Percentiles rank a stretch among this genome's conserved stretches.
Conservation (phyloP, 176 grass and related monocot species). For the Zoysia japonica region DNA sequence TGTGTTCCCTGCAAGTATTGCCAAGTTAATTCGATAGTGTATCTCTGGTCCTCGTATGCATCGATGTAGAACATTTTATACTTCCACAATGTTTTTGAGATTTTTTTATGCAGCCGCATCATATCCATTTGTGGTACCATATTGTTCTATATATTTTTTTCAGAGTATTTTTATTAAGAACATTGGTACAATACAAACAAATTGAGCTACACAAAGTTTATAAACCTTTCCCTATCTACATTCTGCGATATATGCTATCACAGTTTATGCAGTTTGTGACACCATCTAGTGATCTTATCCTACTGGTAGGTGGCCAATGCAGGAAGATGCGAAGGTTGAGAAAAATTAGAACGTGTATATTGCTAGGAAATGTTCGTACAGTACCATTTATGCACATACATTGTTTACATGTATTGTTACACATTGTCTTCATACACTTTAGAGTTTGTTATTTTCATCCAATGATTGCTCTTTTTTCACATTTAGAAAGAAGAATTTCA, state of each 20-base stretch:
- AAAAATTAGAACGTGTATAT: not conserved
- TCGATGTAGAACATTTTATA: not conserved
- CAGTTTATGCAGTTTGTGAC: not conserved
- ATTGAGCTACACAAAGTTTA: not conserved
- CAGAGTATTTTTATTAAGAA: not conserved
- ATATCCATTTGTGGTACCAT: not conserved
- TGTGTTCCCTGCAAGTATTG: slow-evolving; percentile 25
- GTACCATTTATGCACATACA: not conserved
- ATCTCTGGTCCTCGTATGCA: not conserved
- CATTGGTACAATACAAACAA: not conserved
- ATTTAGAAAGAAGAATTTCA: slow-evolving; percentile 97
- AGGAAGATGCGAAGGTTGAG: not conserved
- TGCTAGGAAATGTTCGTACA: not conserved
- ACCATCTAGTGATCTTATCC: not conserved
- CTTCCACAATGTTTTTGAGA: not conserved
- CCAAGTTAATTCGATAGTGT: not conserved
- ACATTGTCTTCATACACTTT: not conserved
- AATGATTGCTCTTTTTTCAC: slow-evolving; percentile 34
- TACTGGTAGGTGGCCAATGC: not conserved
- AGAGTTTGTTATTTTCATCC: not conserved
- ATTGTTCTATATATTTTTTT: not conserved
- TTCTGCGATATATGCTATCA: not conserved
- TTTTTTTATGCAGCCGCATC: not conserved
- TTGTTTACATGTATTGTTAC: not conserved
- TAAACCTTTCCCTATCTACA: not conserved